A percentile compares a stretch with the other conserved stretches of the same genome.
phyloP scores from a whole-genome alignment of 306 rosid genomes.

The Sesbania bispinosa region DNA sequence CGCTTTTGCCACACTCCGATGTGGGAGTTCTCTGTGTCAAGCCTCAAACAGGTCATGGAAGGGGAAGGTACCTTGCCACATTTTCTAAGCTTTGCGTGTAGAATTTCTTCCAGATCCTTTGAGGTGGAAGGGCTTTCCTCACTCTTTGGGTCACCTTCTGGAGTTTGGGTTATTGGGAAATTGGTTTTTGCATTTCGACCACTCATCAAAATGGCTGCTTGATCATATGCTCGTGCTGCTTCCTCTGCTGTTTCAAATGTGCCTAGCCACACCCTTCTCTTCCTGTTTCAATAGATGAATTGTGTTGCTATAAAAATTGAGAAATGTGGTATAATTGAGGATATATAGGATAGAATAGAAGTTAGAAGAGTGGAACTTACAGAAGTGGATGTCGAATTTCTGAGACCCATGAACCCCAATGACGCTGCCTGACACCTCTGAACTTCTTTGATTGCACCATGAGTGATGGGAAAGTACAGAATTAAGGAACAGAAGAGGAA shows the following conservation, averaged over 20 bases:
- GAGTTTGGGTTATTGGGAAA: constrained; percentile 56
- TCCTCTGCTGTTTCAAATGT: constrained; percentile 98
- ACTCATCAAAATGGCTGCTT: constrained; percentile 92
- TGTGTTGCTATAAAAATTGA: too few relatives aligned
- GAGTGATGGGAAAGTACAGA: constrained; percentile 35
- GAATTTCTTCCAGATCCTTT: constrained; percentile 61
- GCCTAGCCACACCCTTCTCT: constrained; percentile 99
- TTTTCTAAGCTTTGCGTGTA: constrained; percentile 78
- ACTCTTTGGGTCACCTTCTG: constrained; percentile 27
- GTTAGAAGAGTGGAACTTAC: constrained; percentile 35
- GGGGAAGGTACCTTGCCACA: constrained; percentile 67
- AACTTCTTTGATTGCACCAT: constrained; percentile 95
- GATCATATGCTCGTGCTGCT: constrained; percentile 96
- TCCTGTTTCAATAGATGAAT: constrained; percentile 44
- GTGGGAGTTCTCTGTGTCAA: constrained; percentile 77
- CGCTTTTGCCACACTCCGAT: constrained; percentile 94
- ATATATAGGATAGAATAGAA: neutral
- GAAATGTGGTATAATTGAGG: neutral
- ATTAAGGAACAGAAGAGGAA: constrained; percentile 3
- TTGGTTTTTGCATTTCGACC: constrained; percentile 95
- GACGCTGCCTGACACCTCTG: constrained; percentile 99
- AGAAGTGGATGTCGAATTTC: constrained; percentile 95
- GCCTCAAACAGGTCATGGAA: constrained; percentile 88
- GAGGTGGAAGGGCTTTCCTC: constrained; percentile 22
- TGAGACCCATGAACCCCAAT: constrained; percentile 99